These are phyloP conservation scores for Kluyveromyces sp. DNA, from an alignment of 1,139 yeast species.

Conservation along the genomic window DNA sequence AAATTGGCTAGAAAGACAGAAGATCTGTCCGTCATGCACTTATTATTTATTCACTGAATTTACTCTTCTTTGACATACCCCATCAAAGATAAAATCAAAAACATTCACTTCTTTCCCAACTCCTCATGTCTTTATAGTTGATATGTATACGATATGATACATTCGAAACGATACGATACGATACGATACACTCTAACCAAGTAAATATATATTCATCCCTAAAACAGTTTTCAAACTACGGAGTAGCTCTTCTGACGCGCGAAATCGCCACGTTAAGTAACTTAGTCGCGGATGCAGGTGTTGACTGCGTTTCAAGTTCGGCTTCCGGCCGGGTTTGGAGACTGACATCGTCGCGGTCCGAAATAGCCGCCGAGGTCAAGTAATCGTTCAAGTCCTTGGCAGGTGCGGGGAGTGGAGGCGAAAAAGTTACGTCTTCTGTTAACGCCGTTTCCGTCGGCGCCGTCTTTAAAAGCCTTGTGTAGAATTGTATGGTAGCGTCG, in stretches of 20 bases:
- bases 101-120: background rate
- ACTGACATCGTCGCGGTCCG: background rate
- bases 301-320: background rate
- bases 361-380: background rate
- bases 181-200: background rate
- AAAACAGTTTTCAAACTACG: too few relatives aligned
- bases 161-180: background rate
- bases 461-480: background rate
- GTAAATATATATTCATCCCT: too few relatives aligned
- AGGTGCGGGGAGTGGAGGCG: background rate
- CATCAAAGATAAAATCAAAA: background rate
- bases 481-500: conserved; percentile 32
- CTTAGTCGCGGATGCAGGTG: background rate
- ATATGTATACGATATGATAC: background rate
- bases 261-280: conserved; percentile 1
- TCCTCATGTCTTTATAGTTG: background rate
- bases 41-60: background rate
- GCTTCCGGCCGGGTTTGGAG: background rate
- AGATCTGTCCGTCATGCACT: background rate
- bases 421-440: background rate
- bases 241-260: conserved; percentile 5
- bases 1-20: background rate
- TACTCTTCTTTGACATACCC: background rate
- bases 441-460: background rate
- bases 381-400: conserved; percentile 5